Conservation (phyloP, 2,329 filamentous ascomycete genomes). For the Xylaria hypoxylon region DNA sequence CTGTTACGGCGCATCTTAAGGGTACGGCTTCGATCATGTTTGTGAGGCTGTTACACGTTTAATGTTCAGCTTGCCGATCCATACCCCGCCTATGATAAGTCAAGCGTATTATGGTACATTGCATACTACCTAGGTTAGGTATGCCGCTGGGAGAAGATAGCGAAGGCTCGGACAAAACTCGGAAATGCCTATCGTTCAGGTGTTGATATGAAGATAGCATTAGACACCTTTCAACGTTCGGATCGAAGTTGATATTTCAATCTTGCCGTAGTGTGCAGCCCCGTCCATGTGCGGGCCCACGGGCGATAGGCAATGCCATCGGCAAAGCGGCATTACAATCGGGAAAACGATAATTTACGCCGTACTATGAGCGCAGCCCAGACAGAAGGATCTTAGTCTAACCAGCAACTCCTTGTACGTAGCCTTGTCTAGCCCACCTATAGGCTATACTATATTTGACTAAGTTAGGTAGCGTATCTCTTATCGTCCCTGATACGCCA, state of each 20-base stretch:
- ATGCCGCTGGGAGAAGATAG: too few species aligned
- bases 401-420: not conserved
- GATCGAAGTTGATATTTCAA: not conserved
- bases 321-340: not conserved
- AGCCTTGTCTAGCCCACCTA: constrained; percentile 8
- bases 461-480: not conserved
- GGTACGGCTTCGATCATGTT: not conserved
- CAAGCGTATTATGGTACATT: too few species aligned
- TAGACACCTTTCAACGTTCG: not conserved
- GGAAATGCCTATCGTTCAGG: not conserved
- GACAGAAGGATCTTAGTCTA: too few species aligned
- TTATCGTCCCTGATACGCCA: constrained; percentile 9
- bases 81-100: not conserved
- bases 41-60: not conserved
- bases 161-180: too few species aligned
- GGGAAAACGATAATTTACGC: too few species aligned
- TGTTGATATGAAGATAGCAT: not conserved
- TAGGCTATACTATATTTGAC: not conserved
- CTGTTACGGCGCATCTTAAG: not conserved
- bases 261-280: too few species aligned
- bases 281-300: too few species aligned
- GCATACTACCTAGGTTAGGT: too few species aligned
- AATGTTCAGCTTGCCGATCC: not conserved
- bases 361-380: too few species aligned
- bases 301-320: too few species aligned